Evolutionary conservation across 306 rosid species (phyloP).

Genomic region (Cucurbita argyrosperma): DNA sequence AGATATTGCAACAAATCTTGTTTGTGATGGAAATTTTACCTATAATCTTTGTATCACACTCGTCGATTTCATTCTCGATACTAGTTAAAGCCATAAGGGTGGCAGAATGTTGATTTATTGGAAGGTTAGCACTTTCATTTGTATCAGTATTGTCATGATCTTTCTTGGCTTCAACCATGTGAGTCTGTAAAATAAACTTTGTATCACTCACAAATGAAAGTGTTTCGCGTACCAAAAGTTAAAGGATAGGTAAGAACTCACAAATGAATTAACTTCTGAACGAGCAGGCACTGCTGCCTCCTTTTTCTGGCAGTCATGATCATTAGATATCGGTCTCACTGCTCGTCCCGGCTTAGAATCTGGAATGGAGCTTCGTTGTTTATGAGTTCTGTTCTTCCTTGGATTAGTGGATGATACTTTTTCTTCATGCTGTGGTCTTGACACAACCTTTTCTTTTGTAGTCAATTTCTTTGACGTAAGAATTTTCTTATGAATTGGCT

Average conservation of each 20-base stretch:
- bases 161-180: slow-evolving; percentile 22
- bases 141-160: slow-evolving; percentile 14
- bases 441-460: slow-evolving; percentile 19
- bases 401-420: slow-evolving; percentile 24
- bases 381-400: slow-evolving; percentile 22
- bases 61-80: slow-evolving; percentile 9
- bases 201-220: background rate
- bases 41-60: slow-evolving; percentile 1
- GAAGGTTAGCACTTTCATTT: slow-evolving; percentile 18
- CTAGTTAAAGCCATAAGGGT: slow-evolving; percentile 11
- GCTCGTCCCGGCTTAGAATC: slow-evolving; percentile 16
- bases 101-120: slow-evolving; percentile 15
- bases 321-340: slow-evolving; percentile 7
- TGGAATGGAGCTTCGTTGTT: background rate
- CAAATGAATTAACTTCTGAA: background rate
- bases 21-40: background rate
- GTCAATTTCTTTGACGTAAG: slow-evolving; percentile 10
- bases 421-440: slow-evolving; percentile 40
- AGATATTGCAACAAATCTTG: background rate
- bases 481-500: slow-evolving; percentile 21
- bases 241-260: background rate
- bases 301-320: slow-evolving; percentile 24
- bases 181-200: slow-evolving; percentile 28
- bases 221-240: background rate
- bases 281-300: background rate